These are phyloP conservation scores for Phytopythium montanum DNA, from an alignment of 352 stramenopile species.

Conservation along the genomic window DNA sequence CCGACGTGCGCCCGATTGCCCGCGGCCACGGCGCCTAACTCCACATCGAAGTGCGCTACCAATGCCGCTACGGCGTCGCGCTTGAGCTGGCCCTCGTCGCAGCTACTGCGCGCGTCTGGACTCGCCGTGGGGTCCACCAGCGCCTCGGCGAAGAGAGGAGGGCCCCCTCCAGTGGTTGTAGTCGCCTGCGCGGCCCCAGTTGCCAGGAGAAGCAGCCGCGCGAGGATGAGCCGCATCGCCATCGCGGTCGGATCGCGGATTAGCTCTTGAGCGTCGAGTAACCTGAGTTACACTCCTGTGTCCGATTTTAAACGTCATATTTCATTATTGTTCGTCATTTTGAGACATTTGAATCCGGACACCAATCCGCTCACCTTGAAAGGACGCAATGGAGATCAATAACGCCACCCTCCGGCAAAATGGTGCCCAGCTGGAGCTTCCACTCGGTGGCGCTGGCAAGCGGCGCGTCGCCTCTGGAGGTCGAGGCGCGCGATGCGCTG, in stretches of 20 bases:
- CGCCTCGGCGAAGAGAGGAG: no score
- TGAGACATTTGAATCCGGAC: neutral
- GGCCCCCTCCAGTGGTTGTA: neutral
- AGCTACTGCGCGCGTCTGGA: conserved; percentile 13
- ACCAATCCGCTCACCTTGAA: neutral
- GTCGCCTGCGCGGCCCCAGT: neutral
- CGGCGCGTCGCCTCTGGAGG: conserved; percentile 31
- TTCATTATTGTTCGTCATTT: no score
- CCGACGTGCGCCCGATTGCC: conserved; percentile 41
- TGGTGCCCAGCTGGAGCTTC: conserved; percentile 32
- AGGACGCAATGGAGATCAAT: neutral
- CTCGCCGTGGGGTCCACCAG: neutral
- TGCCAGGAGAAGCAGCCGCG: neutral
- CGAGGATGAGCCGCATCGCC: neutral
- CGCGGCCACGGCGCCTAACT: conserved; percentile 64
- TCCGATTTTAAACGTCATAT: neutral
- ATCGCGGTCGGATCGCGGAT: neutral
- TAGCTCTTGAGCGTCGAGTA: neutral
- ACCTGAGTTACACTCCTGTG: neutral
- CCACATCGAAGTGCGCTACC: conserved; percentile 47
- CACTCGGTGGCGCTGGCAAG: conserved; percentile 43
- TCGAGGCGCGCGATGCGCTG: conserved; percentile 21
- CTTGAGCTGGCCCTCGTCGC: conserved; percentile 48
- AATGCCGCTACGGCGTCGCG: conserved; percentile 41
- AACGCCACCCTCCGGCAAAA: neutral